Conservation (phyloP, 441 rosid species). For the Geranium incanum region DNA sequence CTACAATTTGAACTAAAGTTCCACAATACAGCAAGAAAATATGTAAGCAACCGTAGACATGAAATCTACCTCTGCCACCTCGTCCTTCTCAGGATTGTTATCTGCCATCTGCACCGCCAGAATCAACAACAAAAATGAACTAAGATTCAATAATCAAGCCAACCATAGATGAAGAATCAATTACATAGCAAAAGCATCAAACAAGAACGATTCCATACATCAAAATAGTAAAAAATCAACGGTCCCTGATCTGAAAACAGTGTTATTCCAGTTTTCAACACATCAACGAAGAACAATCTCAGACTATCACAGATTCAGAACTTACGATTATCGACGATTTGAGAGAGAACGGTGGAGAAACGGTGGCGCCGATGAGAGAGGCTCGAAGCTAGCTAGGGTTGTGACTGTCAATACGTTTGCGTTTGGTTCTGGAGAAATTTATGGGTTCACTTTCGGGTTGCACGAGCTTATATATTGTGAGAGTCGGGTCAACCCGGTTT, state of each 20-base stretch:
- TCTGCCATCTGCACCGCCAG: slow-evolving; percentile 38
- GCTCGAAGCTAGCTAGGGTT: background rate
- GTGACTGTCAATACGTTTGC: background rate
- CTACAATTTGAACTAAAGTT: background rate
- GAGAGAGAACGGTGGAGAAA: background rate
- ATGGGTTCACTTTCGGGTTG: background rate
- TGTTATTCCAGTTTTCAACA: background rate
- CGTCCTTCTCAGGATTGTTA: slow-evolving; percentile 38
- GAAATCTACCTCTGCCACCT: slow-evolving; percentile 46
- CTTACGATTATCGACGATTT: background rate
- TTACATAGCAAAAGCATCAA: background rate
- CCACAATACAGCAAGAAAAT: background rate
- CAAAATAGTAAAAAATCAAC: background rate
- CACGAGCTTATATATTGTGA: background rate
- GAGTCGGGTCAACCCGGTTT: background rate
- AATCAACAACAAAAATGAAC: slow-evolving; percentile 1
- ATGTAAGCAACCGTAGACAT: background rate
- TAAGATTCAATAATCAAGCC: background rate
- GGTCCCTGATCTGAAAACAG: background rate
- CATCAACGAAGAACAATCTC: background rate
- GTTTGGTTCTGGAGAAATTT: background rate
- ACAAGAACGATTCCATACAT: background rate
- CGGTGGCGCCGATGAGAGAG: background rate
- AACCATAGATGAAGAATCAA: background rate
- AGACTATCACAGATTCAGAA: background rate